Percentiles rank a stretch among this genome's conserved stretches.
Evolutionary conservation across 169 alveolate species (phyloP).

Genomic region (Plasmodium gaboni): DNA sequence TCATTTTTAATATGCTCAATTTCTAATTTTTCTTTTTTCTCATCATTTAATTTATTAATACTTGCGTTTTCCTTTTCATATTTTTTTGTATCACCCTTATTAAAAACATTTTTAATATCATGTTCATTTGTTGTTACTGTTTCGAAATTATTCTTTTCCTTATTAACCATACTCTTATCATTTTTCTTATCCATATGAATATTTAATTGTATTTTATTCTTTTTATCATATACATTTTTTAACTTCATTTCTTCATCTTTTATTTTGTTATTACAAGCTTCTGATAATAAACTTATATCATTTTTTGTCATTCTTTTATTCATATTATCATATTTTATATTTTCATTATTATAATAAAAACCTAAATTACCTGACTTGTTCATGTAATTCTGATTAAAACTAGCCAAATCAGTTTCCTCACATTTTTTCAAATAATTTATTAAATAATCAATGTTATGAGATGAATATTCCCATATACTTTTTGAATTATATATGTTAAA

Average conservation of each 20-base stretch:
- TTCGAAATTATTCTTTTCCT: neutral
- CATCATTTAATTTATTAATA: neutral
- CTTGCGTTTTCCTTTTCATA: conserved; percentile 4
- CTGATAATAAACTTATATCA: neutral
- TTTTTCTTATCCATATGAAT: neutral
- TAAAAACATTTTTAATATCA: too few relatives aligned
- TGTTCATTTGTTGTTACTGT: neutral
- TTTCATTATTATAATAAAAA: neutral
- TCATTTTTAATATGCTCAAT: neutral
- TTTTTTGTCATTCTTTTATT: neutral
- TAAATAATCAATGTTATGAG: conserved; percentile 12
- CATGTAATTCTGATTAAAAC: too few relatives aligned
- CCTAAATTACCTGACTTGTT: neutral
- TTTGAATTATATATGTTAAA: conserved; percentile 36
- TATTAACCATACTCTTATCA: conserved; percentile 1
- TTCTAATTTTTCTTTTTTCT: neutral
- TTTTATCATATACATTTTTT: conserved; percentile 7
- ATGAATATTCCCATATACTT: conserved; percentile 72
- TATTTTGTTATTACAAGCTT: neutral
- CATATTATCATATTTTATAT: neutral
- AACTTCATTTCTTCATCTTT: neutral
- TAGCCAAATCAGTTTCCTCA: neutral
- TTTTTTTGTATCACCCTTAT: too few relatives aligned
- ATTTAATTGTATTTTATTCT: neutral
- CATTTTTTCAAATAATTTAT: conserved; percentile 17